Evolutionary conservation across 2,329 filamentous ascomycete species (phyloP).

Genomic region (Neonectria ditissima): DNA sequence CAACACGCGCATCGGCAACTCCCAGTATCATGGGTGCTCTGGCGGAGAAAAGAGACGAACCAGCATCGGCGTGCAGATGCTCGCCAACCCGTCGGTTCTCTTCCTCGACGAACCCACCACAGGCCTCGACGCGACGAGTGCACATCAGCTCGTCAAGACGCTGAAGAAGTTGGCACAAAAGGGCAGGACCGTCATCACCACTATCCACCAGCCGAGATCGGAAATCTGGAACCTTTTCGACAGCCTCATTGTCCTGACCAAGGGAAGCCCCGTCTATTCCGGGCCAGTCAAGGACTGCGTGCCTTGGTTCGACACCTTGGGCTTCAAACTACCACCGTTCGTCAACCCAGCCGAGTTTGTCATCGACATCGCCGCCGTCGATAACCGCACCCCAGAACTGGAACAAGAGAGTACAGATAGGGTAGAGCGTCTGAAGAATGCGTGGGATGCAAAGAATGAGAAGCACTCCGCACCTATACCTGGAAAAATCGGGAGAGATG

Average conservation of each 20-base stretch:
- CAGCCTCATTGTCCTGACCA: constrained; percentile 75
- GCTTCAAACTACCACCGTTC: constrained; percentile 74
- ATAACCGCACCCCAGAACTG: constrained; percentile 75
- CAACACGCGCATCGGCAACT: constrained; percentile 78
- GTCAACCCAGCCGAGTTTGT: constrained; percentile 83
- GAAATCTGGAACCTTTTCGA: constrained; percentile 86
- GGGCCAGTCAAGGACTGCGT: constrained; percentile 69
- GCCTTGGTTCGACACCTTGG: constrained; percentile 71
- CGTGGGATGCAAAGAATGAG: constrained; percentile 64
- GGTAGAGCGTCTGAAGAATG: constrained; percentile 69
- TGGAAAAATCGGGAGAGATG: constrained; percentile 7
- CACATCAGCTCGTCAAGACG: constrained; percentile 78
- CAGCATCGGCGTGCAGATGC: constrained; percentile 81
- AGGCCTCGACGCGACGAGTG: constrained; percentile 81
- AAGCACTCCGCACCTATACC: constrained; percentile 41
- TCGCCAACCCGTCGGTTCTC: constrained; percentile 82
- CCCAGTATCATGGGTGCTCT: constrained; percentile 79
- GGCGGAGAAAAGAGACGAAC: constrained; percentile 83
- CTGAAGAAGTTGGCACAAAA: constrained; percentile 75
- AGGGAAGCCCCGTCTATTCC: constrained; percentile 76
- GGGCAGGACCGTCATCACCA: constrained; percentile 78
- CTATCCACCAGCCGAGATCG: constrained; percentile 81
- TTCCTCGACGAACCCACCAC: constrained; percentile 86
- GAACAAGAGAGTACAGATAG: constrained; percentile 70
- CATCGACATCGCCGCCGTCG: constrained; percentile 79